Base-by-base conservation (phyloP, 306 rosid genomes). In the Prunus mira region DNA sequence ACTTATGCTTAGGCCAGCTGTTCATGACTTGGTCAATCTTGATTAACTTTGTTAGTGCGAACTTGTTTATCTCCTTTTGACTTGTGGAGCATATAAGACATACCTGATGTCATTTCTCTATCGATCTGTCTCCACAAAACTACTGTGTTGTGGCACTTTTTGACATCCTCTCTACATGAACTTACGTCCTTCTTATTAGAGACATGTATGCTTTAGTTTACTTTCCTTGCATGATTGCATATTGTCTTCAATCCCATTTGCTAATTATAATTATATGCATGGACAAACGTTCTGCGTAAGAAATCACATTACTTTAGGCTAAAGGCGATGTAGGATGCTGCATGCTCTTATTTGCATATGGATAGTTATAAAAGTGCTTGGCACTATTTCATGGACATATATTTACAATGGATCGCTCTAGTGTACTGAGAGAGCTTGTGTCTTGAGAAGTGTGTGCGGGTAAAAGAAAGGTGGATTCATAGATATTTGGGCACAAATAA, bases 31-130 rank as follows among this genome's bases (percentile, higher is more conserved):
- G 28, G 72, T 77, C 68, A 49, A 76, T 56, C 20, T 69, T 54
- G 74, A 11, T 65, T 25, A 50, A 52, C 49, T 69, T 62, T 28
- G 12, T 9, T 64, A 10, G 54, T 69, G 78, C 76, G 56, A 15
- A 34, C 27, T 2, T 11, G 38, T n/a, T 79, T 57, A 27, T 58
- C 38, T 24, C 38, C 73, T 65, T 78, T 82, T 78, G 65, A 70
- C 69, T 69, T 78, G 66, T 19, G 41, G 25, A 57, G 32, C 60
- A 45, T 3, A 18, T 6, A 12, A 1, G 51, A 7, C 18, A 77
- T 14, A 55, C 17, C 25, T 63, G 28, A 7, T 11, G 27, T 14
- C 25, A 22, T 22, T 56, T 30, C 63, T 71, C n/a, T 13, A 7
- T 7, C 9, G 43, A 38, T 72, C 56, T 43, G 24, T 71, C 51